Base-by-base conservation (phyloP, 2,329 filamentous ascomycete species). In the Septoria petroselini region DNA sequence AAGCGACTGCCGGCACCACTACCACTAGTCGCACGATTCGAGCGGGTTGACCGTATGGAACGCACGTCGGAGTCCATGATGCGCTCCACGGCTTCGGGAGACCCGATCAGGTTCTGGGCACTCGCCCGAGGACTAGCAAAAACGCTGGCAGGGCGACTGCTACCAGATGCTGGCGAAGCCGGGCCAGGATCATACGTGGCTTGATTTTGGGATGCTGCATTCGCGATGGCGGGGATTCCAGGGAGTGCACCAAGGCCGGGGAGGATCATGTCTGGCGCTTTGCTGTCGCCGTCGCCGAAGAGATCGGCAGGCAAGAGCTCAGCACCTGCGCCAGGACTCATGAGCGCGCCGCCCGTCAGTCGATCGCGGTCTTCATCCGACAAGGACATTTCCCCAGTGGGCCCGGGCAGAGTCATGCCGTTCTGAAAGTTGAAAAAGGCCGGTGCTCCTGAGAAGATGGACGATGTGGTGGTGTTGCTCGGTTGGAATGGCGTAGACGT, bases 291-390 rank as follows among this genome's bases (percentile, higher is more conserved):
- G 18, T 66, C 64, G 14, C 55, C 62, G 40, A 69, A 67, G 3
- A 85, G 71, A 52, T 80, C 81, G 1, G 86, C 86, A 0, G 88
- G 88, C 12, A 94, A 71, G 3, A 91, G 73, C 12, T 66, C 63
- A 15, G 84, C 79, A 21, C 85, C 83, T 2, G 87, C 88, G 3
- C 85, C 86, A 1, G 88, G 88, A 60, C 86, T 91, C 65, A 91
- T 79, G 1, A 85, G 85, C 2, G 85, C 86, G 21, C 80, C 82
- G 14, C 76, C 78, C 2, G 77, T 82, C 29, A 85, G 66, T 14
- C 75, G 75, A 50, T 80, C 80, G 3, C 84, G 70, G 14, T 85
- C 83, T 1, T 81, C 77, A 25, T 86, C 84, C 4, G 80, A 81
- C 47, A 83, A 74, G 7, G 66, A 61, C 54, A 74, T 59, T 54